These are phyloP conservation scores for Niveomyces coronatus DNA, from an alignment of 2,329 filamentous ascomycete genomes.

Conservation along the genomic window DNA sequence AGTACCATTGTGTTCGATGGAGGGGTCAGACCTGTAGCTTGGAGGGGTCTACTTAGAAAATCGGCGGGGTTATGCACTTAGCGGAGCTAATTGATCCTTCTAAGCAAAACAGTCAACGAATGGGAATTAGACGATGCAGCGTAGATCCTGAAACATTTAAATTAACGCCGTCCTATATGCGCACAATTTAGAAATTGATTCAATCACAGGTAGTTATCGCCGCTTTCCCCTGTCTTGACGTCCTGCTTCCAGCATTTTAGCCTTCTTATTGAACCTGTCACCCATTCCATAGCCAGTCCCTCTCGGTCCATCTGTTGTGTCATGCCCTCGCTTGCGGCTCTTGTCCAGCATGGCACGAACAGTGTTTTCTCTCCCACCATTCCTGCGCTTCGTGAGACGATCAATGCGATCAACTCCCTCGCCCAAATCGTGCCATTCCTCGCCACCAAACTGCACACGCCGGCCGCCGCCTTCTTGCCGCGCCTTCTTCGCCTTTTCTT, in stretches of 20 bases:
- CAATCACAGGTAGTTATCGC: neutral
- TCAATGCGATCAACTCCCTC: slow-evolving; percentile 83
- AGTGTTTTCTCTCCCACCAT: slow-evolving; percentile 40
- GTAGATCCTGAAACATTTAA: slow-evolving; percentile 9
- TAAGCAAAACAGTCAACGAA: no score
- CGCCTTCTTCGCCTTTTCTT: slow-evolving; percentile 60
- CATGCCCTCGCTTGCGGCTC: slow-evolving; percentile 70
- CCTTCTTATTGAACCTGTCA: slow-evolving; percentile 61
- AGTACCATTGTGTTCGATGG: neutral
- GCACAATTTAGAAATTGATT: neutral
- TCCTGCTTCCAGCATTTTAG: slow-evolving; percentile 43
- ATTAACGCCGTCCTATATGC: neutral
- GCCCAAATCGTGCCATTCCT: slow-evolving; percentile 83
- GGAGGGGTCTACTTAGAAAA: no score
- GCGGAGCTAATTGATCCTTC: neutral
- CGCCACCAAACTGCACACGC: slow-evolving; percentile 70
- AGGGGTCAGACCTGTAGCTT: neutral
- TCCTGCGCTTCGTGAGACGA: slow-evolving; percentile 63
- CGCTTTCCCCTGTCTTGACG: slow-evolving; percentile 33
- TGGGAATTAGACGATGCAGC: no score
- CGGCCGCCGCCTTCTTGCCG: slow-evolving; percentile 38
- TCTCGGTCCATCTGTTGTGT: slow-evolving; percentile 58
- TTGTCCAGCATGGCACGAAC: slow-evolving; percentile 61
- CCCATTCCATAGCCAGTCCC: slow-evolving; percentile 59
- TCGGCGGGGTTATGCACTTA: slow-evolving; percentile 7